A percentile compares a stretch with the other conserved stretches of the same genome.
Evolutionary conservation across 225 moss, liverwort and hornwort genomes (phyloP).

Genomic region (Physcomitrium patens): DNA sequence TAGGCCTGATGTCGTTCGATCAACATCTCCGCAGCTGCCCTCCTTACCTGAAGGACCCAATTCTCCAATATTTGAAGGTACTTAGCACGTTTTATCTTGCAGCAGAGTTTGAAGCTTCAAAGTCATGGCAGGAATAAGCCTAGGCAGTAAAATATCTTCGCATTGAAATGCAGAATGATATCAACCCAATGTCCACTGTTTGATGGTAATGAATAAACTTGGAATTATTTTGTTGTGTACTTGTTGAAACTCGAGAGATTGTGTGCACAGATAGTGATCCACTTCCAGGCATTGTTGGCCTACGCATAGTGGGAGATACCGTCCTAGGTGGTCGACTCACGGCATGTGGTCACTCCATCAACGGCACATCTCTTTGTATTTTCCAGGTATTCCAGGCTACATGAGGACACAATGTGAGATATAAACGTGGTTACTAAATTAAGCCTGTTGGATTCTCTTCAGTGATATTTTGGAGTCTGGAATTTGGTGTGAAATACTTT

Average conservation of each 20-base stretch:
- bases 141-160: slow-evolving; percentile 2
- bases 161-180: neutral
- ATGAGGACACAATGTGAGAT: neutral
- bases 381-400: slow-evolving; percentile 72
- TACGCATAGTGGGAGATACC: slow-evolving; percentile 94
- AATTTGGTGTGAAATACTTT: neutral
- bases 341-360: slow-evolving; percentile 96
- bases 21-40: slow-evolving; percentile 76
- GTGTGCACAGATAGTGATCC: slow-evolving; percentile 81
- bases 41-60: slow-evolving; percentile 86
- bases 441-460: neutral
- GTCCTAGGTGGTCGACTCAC: slow-evolving; percentile 82
- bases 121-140: neutral
- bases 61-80: slow-evolving; percentile 80
- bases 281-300: slow-evolving; percentile 84
- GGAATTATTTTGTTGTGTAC: neutral
- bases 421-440: neutral
- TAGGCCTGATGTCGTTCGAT: slow-evolving; percentile 64
- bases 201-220: slow-evolving; percentile 5
- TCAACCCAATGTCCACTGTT: neutral
- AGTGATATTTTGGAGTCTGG: slow-evolving; percentile 5
- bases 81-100: neutral
- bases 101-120: slow-evolving; percentile 5
- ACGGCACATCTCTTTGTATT: slow-evolving; percentile 96
- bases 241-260: slow-evolving; percentile 30